These are phyloP conservation scores for Ulota crispa DNA, from an alignment of 225 moss, liverwort and hornwort species.

Conservation along the genomic window DNA sequence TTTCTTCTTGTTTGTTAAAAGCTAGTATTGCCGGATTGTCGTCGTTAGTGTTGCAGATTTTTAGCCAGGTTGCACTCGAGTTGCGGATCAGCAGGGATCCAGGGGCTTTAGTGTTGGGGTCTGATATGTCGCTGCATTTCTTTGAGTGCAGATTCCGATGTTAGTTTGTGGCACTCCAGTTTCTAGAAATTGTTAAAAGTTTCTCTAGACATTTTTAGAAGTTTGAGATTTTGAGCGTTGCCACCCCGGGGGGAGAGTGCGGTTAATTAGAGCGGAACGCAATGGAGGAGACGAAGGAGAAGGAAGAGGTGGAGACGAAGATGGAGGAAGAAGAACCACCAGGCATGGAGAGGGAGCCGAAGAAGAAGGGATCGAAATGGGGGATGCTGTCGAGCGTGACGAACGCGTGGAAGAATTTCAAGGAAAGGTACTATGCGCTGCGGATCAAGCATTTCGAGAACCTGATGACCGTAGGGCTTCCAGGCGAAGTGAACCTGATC, in stretches of 20 bases:
- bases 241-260: background rate
- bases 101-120: background rate
- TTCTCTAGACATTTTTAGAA: background rate
- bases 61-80: background rate
- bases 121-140: background rate
- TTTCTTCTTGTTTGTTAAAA: background rate
- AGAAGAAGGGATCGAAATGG: constrained; percentile 39
- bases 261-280: background rate
- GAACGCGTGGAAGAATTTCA: constrained; percentile 50
- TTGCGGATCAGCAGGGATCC: background rate
- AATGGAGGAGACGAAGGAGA: constrained; percentile 31
- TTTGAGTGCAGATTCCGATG: background rate
- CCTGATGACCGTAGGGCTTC: constrained; percentile 46
- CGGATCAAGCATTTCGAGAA: constrained; percentile 56
- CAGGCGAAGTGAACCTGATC: constrained; percentile 51
- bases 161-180: background rate
- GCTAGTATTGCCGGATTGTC: background rate
- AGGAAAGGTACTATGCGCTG: constrained; percentile 34
- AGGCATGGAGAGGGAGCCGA: background rate
- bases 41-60: too few species aligned
- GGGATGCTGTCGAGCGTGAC: constrained; percentile 31
- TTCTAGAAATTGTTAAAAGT: background rate
- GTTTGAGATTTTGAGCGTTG: background rate
- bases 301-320: constrained; percentile 15
- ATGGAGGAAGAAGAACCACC: background rate